These are phyloP conservation scores for Pestalotiopsis sp. DNA, from an alignment of 2,329 filamentous ascomycete genomes.

Conservation along the genomic window DNA sequence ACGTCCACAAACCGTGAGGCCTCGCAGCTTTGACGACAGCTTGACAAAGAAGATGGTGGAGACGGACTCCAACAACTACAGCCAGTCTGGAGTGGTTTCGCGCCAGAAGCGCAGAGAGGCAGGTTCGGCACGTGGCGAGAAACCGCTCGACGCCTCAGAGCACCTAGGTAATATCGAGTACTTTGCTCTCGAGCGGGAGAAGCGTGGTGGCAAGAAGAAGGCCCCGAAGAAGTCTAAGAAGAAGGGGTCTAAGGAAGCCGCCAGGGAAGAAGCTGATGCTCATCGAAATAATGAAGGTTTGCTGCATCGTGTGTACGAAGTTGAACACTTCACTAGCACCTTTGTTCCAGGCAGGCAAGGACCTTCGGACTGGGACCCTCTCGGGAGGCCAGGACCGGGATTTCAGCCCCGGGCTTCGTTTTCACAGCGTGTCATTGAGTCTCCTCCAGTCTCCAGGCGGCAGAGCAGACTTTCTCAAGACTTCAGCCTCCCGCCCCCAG, in stretches of 20 bases:
- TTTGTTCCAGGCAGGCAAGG: neutral
- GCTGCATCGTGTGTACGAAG: neutral
- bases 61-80: neutral
- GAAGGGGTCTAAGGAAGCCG: neutral
- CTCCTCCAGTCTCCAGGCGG: neutral
- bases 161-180: conserved; percentile 7
- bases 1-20: neutral
- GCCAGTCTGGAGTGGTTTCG: neutral
- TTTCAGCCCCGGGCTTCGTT: neutral
- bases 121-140: neutral
- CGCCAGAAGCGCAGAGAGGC: neutral
- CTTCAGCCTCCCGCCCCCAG: too few relatives aligned
- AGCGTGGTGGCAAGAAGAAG: neutral
- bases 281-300: neutral
- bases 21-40: conserved; percentile 11
- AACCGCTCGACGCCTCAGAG: neutral
- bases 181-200: neutral
- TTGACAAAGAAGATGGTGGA: conserved; percentile 3
- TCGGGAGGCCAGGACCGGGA: neutral
- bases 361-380: neutral
- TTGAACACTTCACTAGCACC: neutral
- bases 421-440: neutral
- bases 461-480: neutral
- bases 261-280: neutral
- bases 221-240: neutral